phyloP scores from a whole-genome alignment of 495 filamentous ascomycete genomes.

The Halenospora varia region DNA sequence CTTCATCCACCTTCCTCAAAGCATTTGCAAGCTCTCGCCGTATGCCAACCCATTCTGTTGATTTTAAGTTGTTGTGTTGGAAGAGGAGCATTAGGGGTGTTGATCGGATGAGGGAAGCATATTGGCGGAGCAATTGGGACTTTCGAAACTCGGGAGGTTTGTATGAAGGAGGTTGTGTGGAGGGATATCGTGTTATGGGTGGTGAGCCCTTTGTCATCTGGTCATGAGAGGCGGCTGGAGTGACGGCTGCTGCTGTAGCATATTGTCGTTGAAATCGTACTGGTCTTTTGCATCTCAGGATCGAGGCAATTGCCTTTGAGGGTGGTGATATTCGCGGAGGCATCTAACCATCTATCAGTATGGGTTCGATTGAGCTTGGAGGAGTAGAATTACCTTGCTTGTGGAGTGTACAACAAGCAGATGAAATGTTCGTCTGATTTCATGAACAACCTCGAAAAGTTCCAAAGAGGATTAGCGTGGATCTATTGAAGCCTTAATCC shows the following conservation, averaged over 20 bases:
- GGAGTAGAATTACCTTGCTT: not conserved
- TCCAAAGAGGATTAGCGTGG: conserved; percentile 10
- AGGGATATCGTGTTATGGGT: conserved; percentile 40
- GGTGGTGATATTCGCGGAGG: conserved; percentile 24
- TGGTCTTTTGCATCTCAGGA: conserved; percentile 17
- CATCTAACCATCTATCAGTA: conserved; percentile 12
- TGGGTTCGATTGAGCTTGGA: not conserved
- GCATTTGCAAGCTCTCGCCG: conserved; percentile 74
- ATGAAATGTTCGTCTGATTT: not conserved
- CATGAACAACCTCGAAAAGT: conserved; percentile 2
- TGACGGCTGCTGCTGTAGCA: conserved; percentile 19
- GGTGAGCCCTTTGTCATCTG: conserved; percentile 47
- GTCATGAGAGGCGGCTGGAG: conserved; percentile 17
- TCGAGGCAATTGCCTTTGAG: conserved; percentile 22
- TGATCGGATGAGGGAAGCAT: conserved; percentile 88
- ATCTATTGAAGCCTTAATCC: not conserved
- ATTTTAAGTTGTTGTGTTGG: conserved; percentile 93
- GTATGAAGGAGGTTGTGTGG: conserved; percentile 83
- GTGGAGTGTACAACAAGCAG: not conserved
- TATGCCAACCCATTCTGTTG: conserved; percentile 81
- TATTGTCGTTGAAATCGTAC: conserved; percentile 21
- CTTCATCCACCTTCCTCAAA: conserved; percentile 58
- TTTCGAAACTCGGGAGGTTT: conserved; percentile 83
- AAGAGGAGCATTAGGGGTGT: conserved; percentile 87
- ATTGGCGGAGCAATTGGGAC: conserved; percentile 89